Conservation (phyloP, 2,329 filamentous ascomycete genomes). For the Penicillium sp. region DNA sequence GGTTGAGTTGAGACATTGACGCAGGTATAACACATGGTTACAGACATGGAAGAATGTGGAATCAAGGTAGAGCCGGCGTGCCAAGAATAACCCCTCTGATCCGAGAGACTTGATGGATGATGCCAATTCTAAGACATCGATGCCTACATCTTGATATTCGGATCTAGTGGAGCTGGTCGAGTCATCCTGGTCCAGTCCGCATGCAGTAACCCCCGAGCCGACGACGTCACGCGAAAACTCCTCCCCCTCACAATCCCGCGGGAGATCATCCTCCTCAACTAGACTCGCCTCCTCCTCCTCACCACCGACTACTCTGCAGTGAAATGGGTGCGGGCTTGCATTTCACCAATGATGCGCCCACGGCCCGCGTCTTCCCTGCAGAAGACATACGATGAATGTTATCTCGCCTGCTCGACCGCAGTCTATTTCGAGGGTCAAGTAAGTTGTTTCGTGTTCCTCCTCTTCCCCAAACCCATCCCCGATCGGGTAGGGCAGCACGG, state of each 20-base stretch:
- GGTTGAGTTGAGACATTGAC: background rate
- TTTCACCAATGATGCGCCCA: constrained; percentile 53
- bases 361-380: constrained; percentile 76
- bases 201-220: constrained; percentile 28
- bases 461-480: background rate
- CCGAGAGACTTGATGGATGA: background rate
- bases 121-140: background rate
- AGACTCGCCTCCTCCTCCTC: constrained; percentile 14
- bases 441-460: constrained; percentile 25
- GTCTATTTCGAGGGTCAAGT: constrained; percentile 96
- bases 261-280: constrained; percentile 19
- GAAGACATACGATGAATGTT: constrained; percentile 97
- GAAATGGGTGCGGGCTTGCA: constrained; percentile 29
- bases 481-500: background rate
- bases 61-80: too few species aligned
- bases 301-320: constrained; percentile 19
- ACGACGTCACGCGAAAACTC: constrained; percentile 41
- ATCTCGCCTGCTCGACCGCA: constrained; percentile 90
- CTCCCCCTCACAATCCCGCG: constrained; percentile 23
- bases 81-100: background rate
- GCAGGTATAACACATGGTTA: too few species aligned
- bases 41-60: too few species aligned
- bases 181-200: constrained; percentile 12
- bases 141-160: background rate
- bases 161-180: background rate